Evolutionary conservation across 2,329 filamentous ascomycete species (phyloP).

Genomic region (Diaporthe australafricana): DNA sequence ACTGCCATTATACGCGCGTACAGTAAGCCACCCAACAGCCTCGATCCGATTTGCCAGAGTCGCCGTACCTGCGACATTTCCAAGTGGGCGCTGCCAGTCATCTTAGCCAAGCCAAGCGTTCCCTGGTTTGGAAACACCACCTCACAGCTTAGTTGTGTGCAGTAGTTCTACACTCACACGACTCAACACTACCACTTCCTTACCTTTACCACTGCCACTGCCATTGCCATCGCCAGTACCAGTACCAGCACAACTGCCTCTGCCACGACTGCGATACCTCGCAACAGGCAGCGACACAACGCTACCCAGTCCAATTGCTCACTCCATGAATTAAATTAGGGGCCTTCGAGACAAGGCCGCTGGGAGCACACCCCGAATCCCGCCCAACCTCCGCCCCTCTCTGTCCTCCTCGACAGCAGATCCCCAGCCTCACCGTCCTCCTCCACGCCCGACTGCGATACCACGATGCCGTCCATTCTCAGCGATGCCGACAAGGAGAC

Average conservation of each 20-base stretch:
- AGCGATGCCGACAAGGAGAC: slow-evolving; percentile 95
- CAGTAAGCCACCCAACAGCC: slow-evolving; percentile 29
- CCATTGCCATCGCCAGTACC: neutral
- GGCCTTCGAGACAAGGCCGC: slow-evolving; percentile 15
- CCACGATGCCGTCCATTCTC: slow-evolving; percentile 74
- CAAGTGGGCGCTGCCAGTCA: slow-evolving; percentile 13
- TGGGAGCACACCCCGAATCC: slow-evolving; percentile 27
- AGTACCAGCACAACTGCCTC: neutral
- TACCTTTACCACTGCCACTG: no score
- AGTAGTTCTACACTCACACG: slow-evolving; percentile 17
- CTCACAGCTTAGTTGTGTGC: slow-evolving; percentile 23
- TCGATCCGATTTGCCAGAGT: neutral
- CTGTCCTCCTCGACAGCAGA: slow-evolving; percentile 31
- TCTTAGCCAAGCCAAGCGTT: slow-evolving; percentile 26
- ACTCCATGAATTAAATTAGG: slow-evolving; percentile 24
- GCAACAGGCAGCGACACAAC: slow-evolving; percentile 15
- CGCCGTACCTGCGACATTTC: slow-evolving; percentile 28
- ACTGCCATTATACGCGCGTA: slow-evolving; percentile 30
- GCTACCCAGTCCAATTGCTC: neutral
- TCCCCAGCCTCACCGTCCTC: slow-evolving; percentile 37
- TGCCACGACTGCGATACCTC: neutral
- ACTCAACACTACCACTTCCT: slow-evolving; percentile 27
- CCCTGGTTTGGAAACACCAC: slow-evolving; percentile 20
- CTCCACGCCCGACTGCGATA: slow-evolving; percentile 5
- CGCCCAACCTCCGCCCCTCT: neutral